These are phyloP conservation scores for Fusarium concolor DNA, from an alignment of 2,329 filamentous ascomycete species.

Conservation along the genomic window DNA sequence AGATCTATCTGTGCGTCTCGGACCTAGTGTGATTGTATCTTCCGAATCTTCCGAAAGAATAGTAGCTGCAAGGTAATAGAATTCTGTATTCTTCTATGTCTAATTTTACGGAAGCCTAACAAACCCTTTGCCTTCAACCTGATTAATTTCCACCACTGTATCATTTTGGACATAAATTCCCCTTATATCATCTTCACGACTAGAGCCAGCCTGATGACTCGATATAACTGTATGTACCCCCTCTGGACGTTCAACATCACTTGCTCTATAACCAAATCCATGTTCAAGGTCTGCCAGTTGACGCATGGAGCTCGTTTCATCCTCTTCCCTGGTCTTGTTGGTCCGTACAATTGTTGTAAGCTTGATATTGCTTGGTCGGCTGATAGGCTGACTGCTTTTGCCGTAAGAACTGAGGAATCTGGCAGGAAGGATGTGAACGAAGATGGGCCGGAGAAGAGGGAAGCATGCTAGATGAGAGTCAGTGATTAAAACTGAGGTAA, in stretches of 20 bases:
- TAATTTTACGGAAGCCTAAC: background rate
- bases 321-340: slow-evolving; percentile 2
- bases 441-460: slow-evolving; percentile 37
- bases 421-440: slow-evolving; percentile 26
- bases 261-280: background rate
- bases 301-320: slow-evolving; percentile 37
- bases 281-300: slow-evolving; percentile 27
- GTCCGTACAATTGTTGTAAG: slow-evolving; percentile 18
- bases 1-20: no score
- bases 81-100: background rate
- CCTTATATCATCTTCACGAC: background rate
- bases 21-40: no score
- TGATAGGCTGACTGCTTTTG: slow-evolving; percentile 31
- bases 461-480: slow-evolving; percentile 28
- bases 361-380: slow-evolving; percentile 29
- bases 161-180: slow-evolving; percentile 31
- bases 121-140: background rate
- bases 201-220: background rate
- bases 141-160: slow-evolving; percentile 22
- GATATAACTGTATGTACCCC: slow-evolving; percentile 28
- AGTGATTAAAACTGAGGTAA: accelerated
- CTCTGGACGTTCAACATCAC: background rate
- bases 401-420: slow-evolving; percentile 32
- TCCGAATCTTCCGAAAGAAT: no score
- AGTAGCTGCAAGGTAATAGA: no score